These are phyloP conservation scores for Hypomontagnella monticulosa DNA, from an alignment of 495 filamentous ascomycete genomes.

Conservation along the genomic window DNA sequence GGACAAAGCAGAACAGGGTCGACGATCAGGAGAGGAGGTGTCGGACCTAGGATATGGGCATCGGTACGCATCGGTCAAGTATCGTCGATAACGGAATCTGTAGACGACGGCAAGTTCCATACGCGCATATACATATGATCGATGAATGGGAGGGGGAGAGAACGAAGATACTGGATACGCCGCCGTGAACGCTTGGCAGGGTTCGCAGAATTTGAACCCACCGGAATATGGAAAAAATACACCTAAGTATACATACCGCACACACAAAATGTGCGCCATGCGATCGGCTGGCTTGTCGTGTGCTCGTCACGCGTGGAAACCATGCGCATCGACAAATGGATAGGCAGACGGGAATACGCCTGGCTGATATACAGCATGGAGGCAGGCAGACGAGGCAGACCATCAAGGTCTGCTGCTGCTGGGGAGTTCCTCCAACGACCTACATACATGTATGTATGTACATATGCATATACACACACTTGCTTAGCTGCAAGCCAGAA, in stretches of 20 bases:
- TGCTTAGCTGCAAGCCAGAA: slow-evolving; percentile 31
- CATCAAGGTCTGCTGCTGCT: slow-evolving; percentile 22
- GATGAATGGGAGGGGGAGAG: slow-evolving; percentile 13
- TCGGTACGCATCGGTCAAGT: slow-evolving; percentile 6
- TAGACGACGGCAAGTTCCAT: slow-evolving; percentile 28
- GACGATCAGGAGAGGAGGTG: slow-evolving; percentile 22
- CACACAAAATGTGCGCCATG: slow-evolving; percentile 13
- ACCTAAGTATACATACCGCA: background rate
- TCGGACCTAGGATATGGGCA: slow-evolving; percentile 13
- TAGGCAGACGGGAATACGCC: slow-evolving; percentile 21
- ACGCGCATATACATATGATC: slow-evolving; percentile 20
- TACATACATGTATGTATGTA: slow-evolving; percentile 15
- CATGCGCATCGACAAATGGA: slow-evolving; percentile 12
- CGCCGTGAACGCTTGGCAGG: background rate
- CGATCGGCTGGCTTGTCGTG: slow-evolving; percentile 23
- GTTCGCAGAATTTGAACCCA: slow-evolving; percentile 6
- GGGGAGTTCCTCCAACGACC: slow-evolving; percentile 22
- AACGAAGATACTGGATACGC: background rate
- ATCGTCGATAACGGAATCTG: slow-evolving; percentile 26
- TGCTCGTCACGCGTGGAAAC: slow-evolving; percentile 33
- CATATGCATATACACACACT: slow-evolving; percentile 9
- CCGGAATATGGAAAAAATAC: background rate
- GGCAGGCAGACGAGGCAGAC: slow-evolving; percentile 15
- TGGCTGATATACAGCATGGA: slow-evolving; percentile 23
- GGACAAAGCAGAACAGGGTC: slow-evolving; percentile 5